Evolutionary conservation across 2,329 filamentous ascomycete genomes (phyloP), one percentile per base, ranked within the genome.

Genomic region (Trichoderma semiorbis): DNA sequence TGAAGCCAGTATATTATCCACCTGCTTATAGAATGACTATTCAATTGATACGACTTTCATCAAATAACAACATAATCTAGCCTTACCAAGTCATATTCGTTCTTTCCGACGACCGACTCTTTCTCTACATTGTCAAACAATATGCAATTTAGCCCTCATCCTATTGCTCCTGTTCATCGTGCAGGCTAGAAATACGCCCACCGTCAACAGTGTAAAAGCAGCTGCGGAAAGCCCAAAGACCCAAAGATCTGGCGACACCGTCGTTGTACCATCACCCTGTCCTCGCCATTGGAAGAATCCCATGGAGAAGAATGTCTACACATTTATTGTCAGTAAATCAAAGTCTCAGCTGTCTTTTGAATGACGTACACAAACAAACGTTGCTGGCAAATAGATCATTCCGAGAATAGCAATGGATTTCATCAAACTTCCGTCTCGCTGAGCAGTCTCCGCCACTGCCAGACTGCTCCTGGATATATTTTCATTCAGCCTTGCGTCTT

Each of bases 341-440:
- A 43, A 5, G 32, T 60, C 1, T 2, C 16, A 1, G 26, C 1
- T n/a, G 8, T 26, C 16, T 28, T 10, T 8, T 3, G 11, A 2
- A 11, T 14, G 7, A 64, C 60, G 3, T 66, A 76, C 76, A 12
- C 77, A 75, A 18, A 78, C 74, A 62, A 78, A 78, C 0, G 77
- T 79, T 16, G 77, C 74, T 0, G 78, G 77, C 1, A 79, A 70
- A 65, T 78, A 79, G 5, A 79, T 64, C 69, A 79, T 75, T 2
- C 75, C 74, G 6, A 76, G 72, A 3, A 70, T 57, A 0, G 74
- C 73, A 32, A 75, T 75, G 0, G 67, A 75, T 36, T 72, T 73
- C 75, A 76, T 76, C 1, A 72, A 39, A 11, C 66, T 73, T 7
- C 75, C 72, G 18, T 75, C 75, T 18, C 61, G 72, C 7, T 72